phyloP scores from a whole-genome alignment of 2,329 filamentous ascomycete species.

The Trichoderma sp. region DNA sequence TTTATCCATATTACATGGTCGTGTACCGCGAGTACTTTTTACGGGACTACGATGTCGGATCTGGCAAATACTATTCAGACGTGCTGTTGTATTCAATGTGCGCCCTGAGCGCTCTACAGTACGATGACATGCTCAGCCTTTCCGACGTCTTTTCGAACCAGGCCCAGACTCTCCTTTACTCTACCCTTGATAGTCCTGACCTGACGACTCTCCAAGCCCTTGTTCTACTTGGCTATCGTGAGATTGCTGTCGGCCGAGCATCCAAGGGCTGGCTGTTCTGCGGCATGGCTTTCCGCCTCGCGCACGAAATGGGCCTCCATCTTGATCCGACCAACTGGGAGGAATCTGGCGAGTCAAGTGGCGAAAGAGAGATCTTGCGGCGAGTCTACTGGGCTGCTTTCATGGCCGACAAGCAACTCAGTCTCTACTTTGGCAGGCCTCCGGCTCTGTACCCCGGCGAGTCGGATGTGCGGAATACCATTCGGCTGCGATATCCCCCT shows the following conservation, averaged over 20 bases:
- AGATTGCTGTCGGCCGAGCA: constrained; percentile 52
- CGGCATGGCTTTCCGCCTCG: constrained; percentile 56
- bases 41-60: constrained; percentile 52
- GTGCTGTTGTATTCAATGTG: constrained; percentile 54
- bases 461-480: constrained; percentile 54
- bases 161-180: constrained; percentile 50
- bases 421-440: constrained; percentile 55
- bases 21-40: constrained; percentile 57
- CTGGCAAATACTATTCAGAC: constrained; percentile 55
- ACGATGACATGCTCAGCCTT: constrained; percentile 45
- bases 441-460: constrained; percentile 54
- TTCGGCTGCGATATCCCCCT: constrained; percentile 53
- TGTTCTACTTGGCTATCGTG: constrained; percentile 50
- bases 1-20: constrained; percentile 55
- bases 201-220: constrained; percentile 53
- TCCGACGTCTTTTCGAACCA: constrained; percentile 51
- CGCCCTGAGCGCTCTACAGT: constrained; percentile 53
- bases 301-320: constrained; percentile 57
- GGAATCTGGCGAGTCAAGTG: constrained; percentile 42
- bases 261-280: constrained; percentile 58
- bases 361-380: constrained; percentile 53
- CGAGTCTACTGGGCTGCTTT: constrained; percentile 57
- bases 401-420: constrained; percentile 55
- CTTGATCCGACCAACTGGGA: constrained; percentile 57
- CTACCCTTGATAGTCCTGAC: constrained; percentile 50